These are phyloP conservation scores for Patellifolia procumbens DNA, from an alignment of 179 eudicot species.

Conservation along the genomic window DNA sequence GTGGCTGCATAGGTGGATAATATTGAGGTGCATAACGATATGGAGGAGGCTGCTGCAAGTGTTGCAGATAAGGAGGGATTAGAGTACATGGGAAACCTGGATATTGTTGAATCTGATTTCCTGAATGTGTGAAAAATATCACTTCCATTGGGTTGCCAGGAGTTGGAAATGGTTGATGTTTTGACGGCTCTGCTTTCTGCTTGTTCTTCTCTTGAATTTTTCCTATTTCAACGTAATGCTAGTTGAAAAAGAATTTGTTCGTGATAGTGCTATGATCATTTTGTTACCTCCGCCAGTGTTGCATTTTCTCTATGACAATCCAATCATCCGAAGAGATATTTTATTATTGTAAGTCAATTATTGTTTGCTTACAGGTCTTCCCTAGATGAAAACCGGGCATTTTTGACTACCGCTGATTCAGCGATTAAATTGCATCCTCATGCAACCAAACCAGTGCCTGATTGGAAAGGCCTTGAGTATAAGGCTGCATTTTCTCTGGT, in stretches of 20 bases:
- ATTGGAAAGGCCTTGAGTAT: slow-evolving; percentile 91
- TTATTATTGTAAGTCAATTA: slow-evolving; percentile 10
- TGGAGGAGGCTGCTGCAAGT: too few relatives aligned
- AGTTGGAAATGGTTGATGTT: too few relatives aligned
- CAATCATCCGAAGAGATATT: slow-evolving; percentile 9
- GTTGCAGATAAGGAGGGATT: too few relatives aligned
- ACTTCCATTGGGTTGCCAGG: too few relatives aligned
- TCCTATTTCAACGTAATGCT: neutral
- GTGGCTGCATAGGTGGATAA: too few relatives aligned
- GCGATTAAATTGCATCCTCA: slow-evolving; percentile 60
- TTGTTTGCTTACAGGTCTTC: slow-evolving; percentile 62
- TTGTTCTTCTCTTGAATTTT: neutral
- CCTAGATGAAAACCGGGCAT: slow-evolving; percentile 81
- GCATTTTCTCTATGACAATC: neutral
- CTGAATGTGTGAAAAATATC: too few relatives aligned
- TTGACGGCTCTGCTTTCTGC: too few relatives aligned
- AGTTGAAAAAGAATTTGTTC: neutral
- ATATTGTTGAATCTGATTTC: too few relatives aligned
- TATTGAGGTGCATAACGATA: too few relatives aligned
- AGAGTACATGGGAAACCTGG: too few relatives aligned
- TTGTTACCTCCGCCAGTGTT: neutral
- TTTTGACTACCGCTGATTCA: slow-evolving; percentile 87
- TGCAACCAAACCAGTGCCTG: slow-evolving; percentile 66
- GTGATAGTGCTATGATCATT: slow-evolving; percentile 16
- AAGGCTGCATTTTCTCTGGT: slow-evolving; percentile 70